Percentiles rank a stretch among this genome's conserved stretches.
phyloP scores from a whole-genome alignment of 2,329 filamentous ascomycete genomes.

The Beauveria pseudobassiana region DNA sequence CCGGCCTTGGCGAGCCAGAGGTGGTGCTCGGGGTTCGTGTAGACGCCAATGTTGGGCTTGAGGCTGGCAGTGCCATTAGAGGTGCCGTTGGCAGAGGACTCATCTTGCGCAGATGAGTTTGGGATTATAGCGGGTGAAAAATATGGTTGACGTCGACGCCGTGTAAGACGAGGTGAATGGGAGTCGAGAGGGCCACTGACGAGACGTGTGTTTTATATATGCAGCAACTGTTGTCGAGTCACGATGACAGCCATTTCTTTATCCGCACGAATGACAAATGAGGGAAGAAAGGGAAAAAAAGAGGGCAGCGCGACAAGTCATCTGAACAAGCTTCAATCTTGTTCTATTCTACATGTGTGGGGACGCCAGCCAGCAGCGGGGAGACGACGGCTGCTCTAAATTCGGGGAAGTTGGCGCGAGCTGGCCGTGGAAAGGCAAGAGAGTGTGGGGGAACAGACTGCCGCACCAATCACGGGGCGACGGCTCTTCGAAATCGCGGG shows the following conservation, averaged over 20 bases:
- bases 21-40: conserved; percentile 87
- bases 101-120: neutral
- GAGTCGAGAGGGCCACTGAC: neutral
- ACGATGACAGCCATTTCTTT: neutral
- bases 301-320: neutral
- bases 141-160: neutral
- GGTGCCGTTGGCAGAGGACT: conserved; percentile 11
- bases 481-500: neutral
- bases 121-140: neutral
- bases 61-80: conserved; percentile 14
- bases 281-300: neutral
- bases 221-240: neutral
- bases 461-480: conserved; percentile 9
- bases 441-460: conserved; percentile 3
- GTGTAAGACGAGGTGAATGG: neutral
- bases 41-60: conserved; percentile 91
- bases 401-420: conserved; percentile 1
- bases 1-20: conserved; percentile 78
- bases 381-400: neutral
- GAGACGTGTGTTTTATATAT: neutral
- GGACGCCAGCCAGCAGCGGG: neutral
- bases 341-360: neutral
- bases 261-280: neutral
- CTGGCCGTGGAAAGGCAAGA: neutral
- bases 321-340: neutral